Evolutionary conservation across 495 filamentous ascomycete species (phyloP).

Genomic region (Aspergillus carlsbadensis): DNA sequence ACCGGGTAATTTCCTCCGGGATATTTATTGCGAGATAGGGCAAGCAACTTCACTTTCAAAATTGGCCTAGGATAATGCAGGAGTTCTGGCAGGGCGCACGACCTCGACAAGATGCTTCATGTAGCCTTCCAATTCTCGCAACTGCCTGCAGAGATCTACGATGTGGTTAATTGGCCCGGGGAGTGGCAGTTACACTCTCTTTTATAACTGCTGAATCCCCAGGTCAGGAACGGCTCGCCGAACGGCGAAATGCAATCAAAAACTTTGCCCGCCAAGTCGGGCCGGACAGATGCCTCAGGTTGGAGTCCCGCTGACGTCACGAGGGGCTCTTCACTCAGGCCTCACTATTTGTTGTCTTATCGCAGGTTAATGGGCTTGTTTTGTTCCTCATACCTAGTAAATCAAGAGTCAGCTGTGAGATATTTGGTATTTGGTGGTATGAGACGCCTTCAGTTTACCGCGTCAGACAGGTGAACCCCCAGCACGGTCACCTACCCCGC

Average conservation of each 20-base stretch:
- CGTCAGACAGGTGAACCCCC: background rate
- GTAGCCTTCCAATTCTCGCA: too few species aligned
- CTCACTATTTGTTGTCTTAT: background rate
- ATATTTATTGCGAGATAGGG: background rate
- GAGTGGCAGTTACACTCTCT: background rate
- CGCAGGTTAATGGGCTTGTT: background rate
- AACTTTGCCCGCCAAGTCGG: slow-evolving; percentile 3
- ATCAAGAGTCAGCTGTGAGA: too few species aligned
- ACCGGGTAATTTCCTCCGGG: slow-evolving; percentile 16
- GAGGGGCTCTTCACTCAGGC: slow-evolving; percentile 1
- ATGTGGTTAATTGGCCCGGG: background rate
- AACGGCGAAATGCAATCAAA: slow-evolving; percentile 1
- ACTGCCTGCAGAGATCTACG: background rate
- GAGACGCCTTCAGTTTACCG: background rate
- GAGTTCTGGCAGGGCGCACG: too few species aligned
- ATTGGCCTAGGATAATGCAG: too few species aligned
- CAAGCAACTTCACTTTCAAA: background rate
- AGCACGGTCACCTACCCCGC: background rate
- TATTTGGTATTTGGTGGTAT: too few species aligned
- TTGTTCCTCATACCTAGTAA: too few species aligned
- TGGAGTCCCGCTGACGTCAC: slow-evolving; percentile 1
- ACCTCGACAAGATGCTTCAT: too few species aligned
- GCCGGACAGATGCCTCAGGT: background rate
- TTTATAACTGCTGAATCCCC: background rate
- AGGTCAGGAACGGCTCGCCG: slow-evolving; percentile 4